A percentile compares a stretch with the other conserved stretches of the same genome.
These are phyloP conservation scores for Bretziella fagacearum DNA, from an alignment of 2,329 filamentous ascomycete genomes.

Conservation along the genomic window DNA sequence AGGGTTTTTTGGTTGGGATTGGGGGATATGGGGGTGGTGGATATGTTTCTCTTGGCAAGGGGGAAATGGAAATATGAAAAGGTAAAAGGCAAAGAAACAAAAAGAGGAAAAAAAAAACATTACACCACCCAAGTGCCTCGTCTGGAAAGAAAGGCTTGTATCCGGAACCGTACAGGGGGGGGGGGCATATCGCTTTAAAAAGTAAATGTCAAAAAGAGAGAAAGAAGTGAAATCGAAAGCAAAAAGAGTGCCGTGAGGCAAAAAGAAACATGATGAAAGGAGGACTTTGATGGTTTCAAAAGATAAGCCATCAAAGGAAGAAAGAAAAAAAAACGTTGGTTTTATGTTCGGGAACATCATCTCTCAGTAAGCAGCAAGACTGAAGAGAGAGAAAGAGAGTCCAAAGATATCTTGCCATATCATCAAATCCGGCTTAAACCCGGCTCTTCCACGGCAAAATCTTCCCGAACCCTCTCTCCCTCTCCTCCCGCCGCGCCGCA, in stretches of 20 bases:
- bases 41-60: too few species aligned
- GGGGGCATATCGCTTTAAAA: conserved; percentile 11
- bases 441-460: too few species aligned
- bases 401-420: too few species aligned
- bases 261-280: conserved; percentile 4
- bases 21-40: conserved; percentile 17
- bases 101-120: not conserved
- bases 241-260: not conserved
- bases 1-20: not conserved
- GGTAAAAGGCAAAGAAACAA: not conserved
- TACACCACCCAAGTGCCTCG: too few species aligned
- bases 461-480: conserved; percentile 40
- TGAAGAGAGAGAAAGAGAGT: not conserved
- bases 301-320: not conserved
- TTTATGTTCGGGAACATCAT: not conserved
- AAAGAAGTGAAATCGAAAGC: not conserved
- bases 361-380: too few species aligned
- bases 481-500: conserved; percentile 39
- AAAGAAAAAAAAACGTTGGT: not conserved
- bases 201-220: not conserved
- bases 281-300: conserved; percentile 15
- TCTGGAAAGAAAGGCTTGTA: conserved; percentile 8
- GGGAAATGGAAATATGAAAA: too few species aligned
- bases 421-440: too few species aligned
- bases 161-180: conserved; percentile 2